These are phyloP conservation scores for Penicillium robsamsonii DNA, from an alignment of 495 filamentous ascomycete species.

Conservation along the genomic window DNA sequence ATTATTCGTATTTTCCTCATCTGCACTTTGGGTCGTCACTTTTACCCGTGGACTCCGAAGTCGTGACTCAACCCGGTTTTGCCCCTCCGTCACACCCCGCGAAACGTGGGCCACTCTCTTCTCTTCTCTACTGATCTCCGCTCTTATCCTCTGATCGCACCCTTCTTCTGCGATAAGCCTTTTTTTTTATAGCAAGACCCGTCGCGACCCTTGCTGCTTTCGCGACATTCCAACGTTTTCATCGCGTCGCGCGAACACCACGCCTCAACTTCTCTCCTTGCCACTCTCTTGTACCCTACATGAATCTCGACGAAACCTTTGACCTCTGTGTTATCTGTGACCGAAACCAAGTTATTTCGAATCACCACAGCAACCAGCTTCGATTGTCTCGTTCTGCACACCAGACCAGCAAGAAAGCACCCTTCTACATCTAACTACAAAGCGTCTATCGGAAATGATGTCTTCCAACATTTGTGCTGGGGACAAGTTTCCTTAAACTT, in stretches of 20 bases:
- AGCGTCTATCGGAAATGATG: constrained; percentile 24
- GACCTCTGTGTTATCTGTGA: neutral
- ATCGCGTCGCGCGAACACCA: constrained; percentile 21
- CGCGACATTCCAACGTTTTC: constrained; percentile 24
- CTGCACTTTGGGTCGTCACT: neutral
- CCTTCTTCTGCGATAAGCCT: neutral
- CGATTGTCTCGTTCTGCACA: neutral
- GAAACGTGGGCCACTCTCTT: constrained; percentile 23
- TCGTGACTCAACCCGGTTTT: constrained; percentile 28
- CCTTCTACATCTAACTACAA: constrained; percentile 6
- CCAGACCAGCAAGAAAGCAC: constrained; percentile 9
- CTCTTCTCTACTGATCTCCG: constrained; percentile 13
- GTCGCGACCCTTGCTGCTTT: neutral
- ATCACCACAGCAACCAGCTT: constrained; percentile 1
- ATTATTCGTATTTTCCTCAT: neutral
- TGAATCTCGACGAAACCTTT: constrained; percentile 10
- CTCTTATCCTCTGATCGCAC: neutral
- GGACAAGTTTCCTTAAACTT: constrained; percentile 33
- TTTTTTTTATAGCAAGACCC: neutral
- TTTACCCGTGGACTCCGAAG: neutral
- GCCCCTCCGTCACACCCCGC: constrained; percentile 24
- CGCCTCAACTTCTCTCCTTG: constrained; percentile 6
- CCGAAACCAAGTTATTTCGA: neutral
- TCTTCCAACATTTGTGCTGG: constrained; percentile 23
- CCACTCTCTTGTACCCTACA: neutral